These are phyloP conservation scores for Celoporthe dispersa DNA, from an alignment of 2,329 filamentous ascomycete genomes.

Conservation along the genomic window DNA sequence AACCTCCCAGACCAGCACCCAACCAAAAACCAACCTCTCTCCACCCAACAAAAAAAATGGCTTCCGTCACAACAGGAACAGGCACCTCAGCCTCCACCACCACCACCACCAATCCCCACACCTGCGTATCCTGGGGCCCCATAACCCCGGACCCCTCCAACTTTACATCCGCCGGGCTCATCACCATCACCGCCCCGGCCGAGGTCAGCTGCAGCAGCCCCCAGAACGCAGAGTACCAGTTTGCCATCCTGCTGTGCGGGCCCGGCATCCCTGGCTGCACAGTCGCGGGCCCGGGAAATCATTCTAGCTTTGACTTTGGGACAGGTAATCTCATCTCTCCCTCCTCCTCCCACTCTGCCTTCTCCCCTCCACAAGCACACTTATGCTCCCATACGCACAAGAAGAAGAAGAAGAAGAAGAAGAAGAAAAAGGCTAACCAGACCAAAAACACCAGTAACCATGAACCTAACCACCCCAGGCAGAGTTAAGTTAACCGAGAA, in stretches of 20 bases:
- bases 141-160: neutral
- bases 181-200: neutral
- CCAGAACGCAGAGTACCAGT: neutral
- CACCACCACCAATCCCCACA: neutral
- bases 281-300: neutral
- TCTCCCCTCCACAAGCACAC: neutral
- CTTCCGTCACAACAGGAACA: neutral
- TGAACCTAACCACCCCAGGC: neutral
- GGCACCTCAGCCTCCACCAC: neutral
- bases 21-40: too few relatives aligned
- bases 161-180: neutral
- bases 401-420: too few relatives aligned
- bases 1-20: neutral
- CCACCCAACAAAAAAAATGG: too few relatives aligned
- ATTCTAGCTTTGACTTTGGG: neutral
- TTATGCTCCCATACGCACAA: neutral
- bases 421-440: neutral
- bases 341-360: neutral
- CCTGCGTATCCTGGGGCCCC: constrained; percentile 6
- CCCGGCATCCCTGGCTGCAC: neutral
- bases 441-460: neutral
- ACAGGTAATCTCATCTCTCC: neutral
- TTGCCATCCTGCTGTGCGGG: neutral
- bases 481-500: neutral
- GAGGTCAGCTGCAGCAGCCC: neutral